Conservation (phyloP, 352 stramenopile genomes). For the Thraustotheca clavata region DNA sequence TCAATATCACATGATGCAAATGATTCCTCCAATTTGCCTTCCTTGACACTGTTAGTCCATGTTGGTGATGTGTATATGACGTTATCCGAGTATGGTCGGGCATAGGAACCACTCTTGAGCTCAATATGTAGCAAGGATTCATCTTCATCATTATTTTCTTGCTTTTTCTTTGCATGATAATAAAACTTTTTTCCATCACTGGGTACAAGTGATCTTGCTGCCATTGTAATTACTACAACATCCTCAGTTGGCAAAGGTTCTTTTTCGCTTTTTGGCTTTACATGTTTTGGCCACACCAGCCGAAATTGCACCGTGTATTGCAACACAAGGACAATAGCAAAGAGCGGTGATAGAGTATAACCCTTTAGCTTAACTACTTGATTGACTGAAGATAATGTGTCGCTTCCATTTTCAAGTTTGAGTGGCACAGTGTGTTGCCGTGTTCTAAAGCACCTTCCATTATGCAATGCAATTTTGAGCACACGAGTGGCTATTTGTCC, state of each 20-base stretch:
- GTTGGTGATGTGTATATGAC: conserved; percentile 55
- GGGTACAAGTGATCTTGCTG: conserved; percentile 46
- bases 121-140: conserved; percentile 61
- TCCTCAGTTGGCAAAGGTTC: conserved; percentile 43
- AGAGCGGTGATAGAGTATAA: conserved; percentile 66
- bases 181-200: conserved; percentile 74
- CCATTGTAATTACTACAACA: conserved; percentile 66
- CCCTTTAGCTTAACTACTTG: conserved; percentile 50
- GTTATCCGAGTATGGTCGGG: conserved; percentile 66
- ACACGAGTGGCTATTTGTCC: conserved; percentile 65
- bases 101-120: conserved; percentile 46
- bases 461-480: conserved; percentile 84
- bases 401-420: conserved; percentile 57
- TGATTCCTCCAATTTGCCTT: conserved; percentile 32
- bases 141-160: conserved; percentile 21
- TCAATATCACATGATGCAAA: conserved; percentile 60
- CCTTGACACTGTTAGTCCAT: conserved; percentile 23
- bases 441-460: conserved; percentile 73
- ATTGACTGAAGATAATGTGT: conserved; percentile 44
- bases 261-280: conserved; percentile 38
- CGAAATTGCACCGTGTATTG: conserved; percentile 84
- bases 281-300: conserved; percentile 48
- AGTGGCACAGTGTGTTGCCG: conserved; percentile 54
- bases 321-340: conserved; percentile 74
- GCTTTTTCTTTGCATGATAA: conserved; percentile 45